phyloP scores from a whole-genome alignment of 2,329 filamentous ascomycete species.

The Botrytis hyacinthi region DNA sequence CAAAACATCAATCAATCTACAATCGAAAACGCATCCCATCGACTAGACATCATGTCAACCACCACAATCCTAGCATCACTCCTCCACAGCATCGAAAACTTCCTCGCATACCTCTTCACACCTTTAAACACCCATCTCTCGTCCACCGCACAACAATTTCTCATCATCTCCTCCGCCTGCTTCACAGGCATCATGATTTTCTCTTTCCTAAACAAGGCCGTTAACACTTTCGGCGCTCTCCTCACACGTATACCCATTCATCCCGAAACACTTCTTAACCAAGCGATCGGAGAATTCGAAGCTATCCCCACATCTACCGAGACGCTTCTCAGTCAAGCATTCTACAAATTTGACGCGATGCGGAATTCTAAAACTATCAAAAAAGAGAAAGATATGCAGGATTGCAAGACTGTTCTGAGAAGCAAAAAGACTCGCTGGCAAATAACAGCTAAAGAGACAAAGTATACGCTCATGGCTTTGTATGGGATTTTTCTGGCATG shows the following conservation, averaged over 20 bases:
- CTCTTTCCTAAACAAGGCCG: background rate
- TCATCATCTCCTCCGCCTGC: background rate
- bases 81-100: background rate
- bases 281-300: background rate
- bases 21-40: background rate
- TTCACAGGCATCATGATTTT: background rate
- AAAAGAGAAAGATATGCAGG: background rate
- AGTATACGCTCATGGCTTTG: background rate
- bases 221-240: background rate
- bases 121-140: background rate
- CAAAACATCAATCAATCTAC: background rate
- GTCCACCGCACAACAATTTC: background rate
- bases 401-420: accelerated
- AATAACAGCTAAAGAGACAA: background rate
- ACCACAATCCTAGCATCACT: background rate
- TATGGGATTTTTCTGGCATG: background rate
- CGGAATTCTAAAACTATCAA: background rate
- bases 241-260: background rate
- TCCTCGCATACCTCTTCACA: background rate
- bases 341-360: background rate
- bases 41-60: background rate
- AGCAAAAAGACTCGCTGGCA: background rate
- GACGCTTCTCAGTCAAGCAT: background rate
- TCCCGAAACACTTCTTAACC: background rate
- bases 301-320: background rate